Conservation (phyloP, 179 eudicot species). For the Corrigiola litoralis region DNA sequence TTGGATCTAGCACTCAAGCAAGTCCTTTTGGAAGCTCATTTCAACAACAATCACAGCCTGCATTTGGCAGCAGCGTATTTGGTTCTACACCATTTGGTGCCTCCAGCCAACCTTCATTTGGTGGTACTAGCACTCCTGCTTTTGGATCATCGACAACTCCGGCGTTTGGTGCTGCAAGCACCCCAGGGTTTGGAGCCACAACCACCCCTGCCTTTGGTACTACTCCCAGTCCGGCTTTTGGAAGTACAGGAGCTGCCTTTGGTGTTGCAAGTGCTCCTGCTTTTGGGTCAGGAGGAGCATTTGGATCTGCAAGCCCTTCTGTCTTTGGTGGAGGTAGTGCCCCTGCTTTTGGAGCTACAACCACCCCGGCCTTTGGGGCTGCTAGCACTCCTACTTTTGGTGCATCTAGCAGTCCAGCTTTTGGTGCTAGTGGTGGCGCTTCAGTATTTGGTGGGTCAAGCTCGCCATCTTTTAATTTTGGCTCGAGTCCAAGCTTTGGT, state of each 20-base stretch:
- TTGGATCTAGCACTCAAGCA: slow-evolving; percentile 69
- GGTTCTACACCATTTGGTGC: slow-evolving; percentile 74
- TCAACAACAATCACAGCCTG: slow-evolving; percentile 88
- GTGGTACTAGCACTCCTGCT: slow-evolving; percentile 53
- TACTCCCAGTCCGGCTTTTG: slow-evolving; percentile 45
- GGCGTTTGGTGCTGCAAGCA: slow-evolving; percentile 63
- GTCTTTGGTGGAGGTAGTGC: slow-evolving; percentile 18
- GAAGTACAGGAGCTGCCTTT: slow-evolving; percentile 58
- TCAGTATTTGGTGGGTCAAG: slow-evolving; percentile 46
- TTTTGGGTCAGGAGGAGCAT: slow-evolving; percentile 47
- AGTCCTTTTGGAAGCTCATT: slow-evolving; percentile 86
- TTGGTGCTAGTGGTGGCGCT: slow-evolving; percentile 48
- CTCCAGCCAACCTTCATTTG: slow-evolving; percentile 71
- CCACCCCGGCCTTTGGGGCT: slow-evolving; percentile 38
- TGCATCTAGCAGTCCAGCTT: slow-evolving; percentile 44
- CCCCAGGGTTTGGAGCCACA: slow-evolving; percentile 54
- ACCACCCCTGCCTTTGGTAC: slow-evolving; percentile 62
- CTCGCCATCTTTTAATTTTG: slow-evolving; percentile 52
- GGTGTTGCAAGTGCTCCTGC: slow-evolving; percentile 49
- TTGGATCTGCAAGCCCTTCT: slow-evolving; percentile 28
- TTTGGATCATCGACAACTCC: slow-evolving; percentile 59
- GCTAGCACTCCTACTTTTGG: slow-evolving; percentile 45
- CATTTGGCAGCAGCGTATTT: slow-evolving; percentile 75
- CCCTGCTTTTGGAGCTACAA: slow-evolving; percentile 28
- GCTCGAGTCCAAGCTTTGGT: slow-evolving; percentile 53